Conservation (phyloP, 371 early-diverging fungal genomes). For the Lichtheimia corymbifera region DNA sequence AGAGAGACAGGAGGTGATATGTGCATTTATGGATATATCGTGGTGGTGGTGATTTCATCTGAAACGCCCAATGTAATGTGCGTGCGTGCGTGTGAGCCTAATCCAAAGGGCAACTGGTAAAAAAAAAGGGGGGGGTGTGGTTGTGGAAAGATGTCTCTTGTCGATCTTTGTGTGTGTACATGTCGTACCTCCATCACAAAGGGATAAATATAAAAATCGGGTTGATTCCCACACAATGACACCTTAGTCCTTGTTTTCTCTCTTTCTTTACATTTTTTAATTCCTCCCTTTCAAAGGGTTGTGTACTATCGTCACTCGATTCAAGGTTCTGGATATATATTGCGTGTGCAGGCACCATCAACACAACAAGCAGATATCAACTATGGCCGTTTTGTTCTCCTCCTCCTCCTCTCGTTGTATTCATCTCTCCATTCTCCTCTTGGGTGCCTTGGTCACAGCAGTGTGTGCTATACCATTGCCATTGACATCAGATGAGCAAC, state of each 20-base stretch:
- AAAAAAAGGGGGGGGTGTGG: neutral
- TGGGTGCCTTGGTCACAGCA: too few species aligned
- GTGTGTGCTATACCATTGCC: too few species aligned
- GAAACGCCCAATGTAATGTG: neutral
- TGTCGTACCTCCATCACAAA: neutral
- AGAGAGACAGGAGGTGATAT: too few species aligned
- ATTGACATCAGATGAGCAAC: neutral
- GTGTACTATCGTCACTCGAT: neutral
- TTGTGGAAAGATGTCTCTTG: too few species aligned
- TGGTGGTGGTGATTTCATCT: neutral
- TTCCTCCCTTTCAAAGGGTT: neutral
- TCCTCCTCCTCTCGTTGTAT: neutral
- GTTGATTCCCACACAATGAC: neutral
- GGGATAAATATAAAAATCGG: slow-evolving; percentile 2
- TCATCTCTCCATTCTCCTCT: too few species aligned
- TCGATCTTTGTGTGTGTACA: too few species aligned
- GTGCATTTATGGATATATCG: neutral
- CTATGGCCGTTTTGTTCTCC: neutral
- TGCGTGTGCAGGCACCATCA: neutral
- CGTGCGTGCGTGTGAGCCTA: slow-evolving; percentile 1
- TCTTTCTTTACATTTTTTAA: neutral
- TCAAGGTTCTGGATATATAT: neutral
- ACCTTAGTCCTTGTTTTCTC: neutral
- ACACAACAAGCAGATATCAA: neutral
- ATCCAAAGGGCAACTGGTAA: neutral